Conservation (phyloP, 1,139 yeast genomes). For the Petasospora rhodanensis region DNA sequence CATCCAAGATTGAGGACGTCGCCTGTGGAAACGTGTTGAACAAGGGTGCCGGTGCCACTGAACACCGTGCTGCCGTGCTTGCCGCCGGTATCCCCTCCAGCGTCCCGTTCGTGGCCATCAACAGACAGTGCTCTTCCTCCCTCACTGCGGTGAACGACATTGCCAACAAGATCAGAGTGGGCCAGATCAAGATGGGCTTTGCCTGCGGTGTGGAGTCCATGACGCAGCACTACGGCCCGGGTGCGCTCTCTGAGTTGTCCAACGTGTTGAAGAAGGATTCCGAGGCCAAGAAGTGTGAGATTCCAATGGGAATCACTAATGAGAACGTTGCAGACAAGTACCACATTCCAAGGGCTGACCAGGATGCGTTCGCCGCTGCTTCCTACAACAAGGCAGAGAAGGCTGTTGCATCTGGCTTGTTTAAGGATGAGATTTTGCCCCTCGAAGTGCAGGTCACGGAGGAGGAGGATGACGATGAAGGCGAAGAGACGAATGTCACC, state of each 20-base stretch:
- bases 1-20: conserved; percentile 69
- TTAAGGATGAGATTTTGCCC: conserved; percentile 84
- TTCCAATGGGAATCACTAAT: conserved; percentile 91
- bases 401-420: conserved; percentile 68
- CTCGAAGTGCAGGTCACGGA: conserved; percentile 50
- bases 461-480: conserved; percentile 42
- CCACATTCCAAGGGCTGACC: conserved; percentile 60
- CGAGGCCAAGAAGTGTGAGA: conserved; percentile 59
- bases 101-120: conserved; percentile 75
- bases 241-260: conserved; percentile 61
- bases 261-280: conserved; percentile 37
- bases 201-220: conserved; percentile 94
- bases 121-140: conserved; percentile 95
- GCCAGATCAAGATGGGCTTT: conserved; percentile 87
- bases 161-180: conserved; percentile 80
- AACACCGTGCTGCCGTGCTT: conserved; percentile 80
- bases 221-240: conserved; percentile 80
- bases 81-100: conserved; percentile 70
- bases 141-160: conserved; percentile 84
- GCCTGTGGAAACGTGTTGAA: conserved; percentile 87
- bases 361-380: conserved; percentile 82
- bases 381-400: conserved; percentile 82
- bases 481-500: conserved; percentile 22
- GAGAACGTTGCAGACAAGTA: conserved; percentile 70
- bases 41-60: conserved; percentile 88